Base-by-base conservation (phyloP, 2,329 filamentous ascomycete genomes). In the Penicillium palitans region DNA sequence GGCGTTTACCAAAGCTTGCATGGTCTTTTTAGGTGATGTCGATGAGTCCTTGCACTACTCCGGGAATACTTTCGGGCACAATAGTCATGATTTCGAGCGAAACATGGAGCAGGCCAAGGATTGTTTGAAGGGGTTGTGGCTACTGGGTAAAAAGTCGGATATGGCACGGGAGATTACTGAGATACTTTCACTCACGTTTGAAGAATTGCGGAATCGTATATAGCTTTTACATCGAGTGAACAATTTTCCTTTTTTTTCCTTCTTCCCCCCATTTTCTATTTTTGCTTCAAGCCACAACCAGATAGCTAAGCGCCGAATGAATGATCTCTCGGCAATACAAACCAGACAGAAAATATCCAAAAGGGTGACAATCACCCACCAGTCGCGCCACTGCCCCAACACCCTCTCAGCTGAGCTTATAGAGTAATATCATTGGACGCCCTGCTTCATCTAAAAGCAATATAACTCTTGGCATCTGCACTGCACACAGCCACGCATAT, bases 121-220 rank as follows among this genome's bases (percentile, higher is more conserved):
- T 9, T 50, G 48, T 21, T 15, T 25, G 10, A 39, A 50, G 35
- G 48, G 31, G 21, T n/a, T 50, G 12, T 50, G 48, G 48, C 17
- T 50, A 39, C 17, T 50, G 12, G 48, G 48, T 27, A 50, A 29
- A 29, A 50, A 40, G 48, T 50, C 48, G 2, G 48, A 50, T 40
- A 50, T 50, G 48, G 33, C 48, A 17, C 33, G 35, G 6, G 48
- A 50, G 24, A 40, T 50, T 29, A 4, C 48, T 3, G 48, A 27
- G 17, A 29, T 12, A 10, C 21, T 50, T 39, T 39, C 35, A 6
- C 48, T 50, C 12, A 25, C 35, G 1, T 15, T 50, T 0, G 17
- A 8, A 15, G 24, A 40, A 6, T 19, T 50, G 33, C 17, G 48
- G 17, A 21, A 31, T 21, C 17, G n/a, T 31, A 7, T 15, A n/a